Conservation (phyloP, 1,139 yeast species). For the Kluyveromyces marxianus region DNA sequence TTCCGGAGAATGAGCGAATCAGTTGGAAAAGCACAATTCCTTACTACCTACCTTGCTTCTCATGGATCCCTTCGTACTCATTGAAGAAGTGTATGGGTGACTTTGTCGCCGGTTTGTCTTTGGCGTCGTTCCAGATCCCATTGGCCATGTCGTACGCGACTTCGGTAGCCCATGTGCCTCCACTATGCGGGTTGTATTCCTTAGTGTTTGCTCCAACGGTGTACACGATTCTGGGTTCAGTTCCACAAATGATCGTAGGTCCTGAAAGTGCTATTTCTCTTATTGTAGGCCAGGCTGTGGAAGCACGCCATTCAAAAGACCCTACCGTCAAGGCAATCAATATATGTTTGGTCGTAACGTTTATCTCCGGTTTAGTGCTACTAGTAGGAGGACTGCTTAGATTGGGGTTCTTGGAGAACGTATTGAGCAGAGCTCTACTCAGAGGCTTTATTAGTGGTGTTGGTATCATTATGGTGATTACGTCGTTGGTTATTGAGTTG, state of each 20-base stretch:
- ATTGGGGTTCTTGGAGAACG: constrained; percentile 84
- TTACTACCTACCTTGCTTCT: constrained; percentile 73
- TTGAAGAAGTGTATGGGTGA: constrained; percentile 57
- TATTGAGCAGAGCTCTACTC: constrained; percentile 70
- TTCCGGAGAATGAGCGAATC: constrained; percentile 3
- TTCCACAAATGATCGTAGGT: constrained; percentile 94
- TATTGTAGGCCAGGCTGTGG: constrained; percentile 89
- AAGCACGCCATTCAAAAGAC: constrained; percentile 32
- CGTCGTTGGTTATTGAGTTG: constrained; percentile 63
- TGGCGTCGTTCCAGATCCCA: constrained; percentile 91
- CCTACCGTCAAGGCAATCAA: constrained; percentile 45
- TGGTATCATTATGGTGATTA: constrained; percentile 84
- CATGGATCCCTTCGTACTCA: constrained; percentile 69
- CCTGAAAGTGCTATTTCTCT: constrained; percentile 93
- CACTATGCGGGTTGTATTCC: constrained; percentile 76
- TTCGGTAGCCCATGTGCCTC: constrained; percentile 85
- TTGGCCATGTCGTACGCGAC: constrained; percentile 83
- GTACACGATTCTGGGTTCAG: constrained; percentile 79
- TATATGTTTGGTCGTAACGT: constrained; percentile 64
- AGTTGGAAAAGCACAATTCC: constrained; percentile 33
- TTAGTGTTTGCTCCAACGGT: constrained; percentile 78
- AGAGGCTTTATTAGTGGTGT: constrained; percentile 90
- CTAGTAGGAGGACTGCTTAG: constrained; percentile 74
- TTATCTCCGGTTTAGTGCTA: constrained; percentile 68
- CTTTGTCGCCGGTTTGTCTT: constrained; percentile 72